Evolutionary conservation across 257 asterid genomes (phyloP).

Genomic region (Solanum lycopersicoides): DNA sequence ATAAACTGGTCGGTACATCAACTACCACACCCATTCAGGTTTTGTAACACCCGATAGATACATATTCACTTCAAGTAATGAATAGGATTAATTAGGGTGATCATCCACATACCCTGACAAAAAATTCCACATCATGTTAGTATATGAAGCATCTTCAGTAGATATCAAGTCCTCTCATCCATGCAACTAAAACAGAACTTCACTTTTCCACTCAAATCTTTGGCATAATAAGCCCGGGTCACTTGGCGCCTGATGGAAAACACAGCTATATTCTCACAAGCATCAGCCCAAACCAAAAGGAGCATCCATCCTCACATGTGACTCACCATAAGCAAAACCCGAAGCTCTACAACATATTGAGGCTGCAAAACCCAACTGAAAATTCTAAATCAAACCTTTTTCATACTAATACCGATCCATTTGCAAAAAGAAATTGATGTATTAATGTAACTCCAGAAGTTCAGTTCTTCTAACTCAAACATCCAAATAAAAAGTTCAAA

Average conservation of each 20-base stretch:
- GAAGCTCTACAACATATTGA: neutral
- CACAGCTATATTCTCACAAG: neutral
- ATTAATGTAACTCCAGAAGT: neutral
- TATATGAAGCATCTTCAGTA: neutral
- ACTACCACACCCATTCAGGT: neutral
- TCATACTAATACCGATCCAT: neutral
- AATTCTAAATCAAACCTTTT: neutral
- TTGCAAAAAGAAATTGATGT: neutral
- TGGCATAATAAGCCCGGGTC: neutral
- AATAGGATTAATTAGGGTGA: neutral
- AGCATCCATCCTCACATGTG: neutral
- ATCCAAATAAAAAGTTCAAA: neutral
- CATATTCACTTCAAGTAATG: neutral
- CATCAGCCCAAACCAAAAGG: neutral
- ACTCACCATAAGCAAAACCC: neutral
- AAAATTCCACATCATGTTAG: neutral
- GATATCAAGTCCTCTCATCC: neutral
- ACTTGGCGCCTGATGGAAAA: neutral
- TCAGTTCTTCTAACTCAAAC: neutral
- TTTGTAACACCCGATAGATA: neutral
- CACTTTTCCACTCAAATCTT: neutral
- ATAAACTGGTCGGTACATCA: neutral
- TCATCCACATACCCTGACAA: neutral
- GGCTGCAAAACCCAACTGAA: neutral
- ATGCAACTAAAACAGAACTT: neutral